Base-by-base conservation (phyloP, 495 filamentous ascomycete genomes). In the Niebla homalea region DNA sequence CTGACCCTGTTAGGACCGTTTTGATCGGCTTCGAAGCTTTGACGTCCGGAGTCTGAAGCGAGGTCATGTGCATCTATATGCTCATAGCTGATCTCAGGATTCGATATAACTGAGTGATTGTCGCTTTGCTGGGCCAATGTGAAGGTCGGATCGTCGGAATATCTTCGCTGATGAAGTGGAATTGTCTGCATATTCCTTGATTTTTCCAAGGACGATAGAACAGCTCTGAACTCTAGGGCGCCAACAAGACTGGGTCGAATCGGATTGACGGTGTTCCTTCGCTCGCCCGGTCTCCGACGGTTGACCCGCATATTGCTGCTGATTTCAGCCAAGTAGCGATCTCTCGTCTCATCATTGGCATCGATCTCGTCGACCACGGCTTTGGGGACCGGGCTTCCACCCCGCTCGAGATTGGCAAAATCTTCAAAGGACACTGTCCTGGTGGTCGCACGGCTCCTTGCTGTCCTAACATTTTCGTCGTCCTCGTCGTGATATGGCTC, bases 171-270 rank as follows among this genome's bases (percentile, higher is more conserved):
- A 54, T 82, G 73, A 32, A 94, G 79, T 12, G 79, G 78, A 18
- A 76, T 69, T 35, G 82, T 70, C 43, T 80, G 76, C 42, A 83
- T 75, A 52, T 85, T 90, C 56, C 83, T 76, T 26, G 81, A 82
- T 57, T 80, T 87, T 55, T 92, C 79, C 43, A 97, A 66, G 4
- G 86, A 84, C 6, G 82, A 81, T 43, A 99, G 70, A 12, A 96
- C 83, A 2, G 89, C 87, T 52, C 87, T 79, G 58, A 99, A 99
- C 64, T 99, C 93, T 47, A 99, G 67, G 4, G 83, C 93, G 41
- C 93, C 93, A 5, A 97, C 85, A 19, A 99, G 66, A 68, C 89
- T 96, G 5, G 93, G 89, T 26, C 93, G 76, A 51, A 97, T 96
- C 1, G 87, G 83, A 41, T 78, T 83, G 51, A 87, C 69, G 23